phyloP scores from a whole-genome alignment of 2,329 filamentous ascomycete genomes.

The Balansia obtecta region DNA sequence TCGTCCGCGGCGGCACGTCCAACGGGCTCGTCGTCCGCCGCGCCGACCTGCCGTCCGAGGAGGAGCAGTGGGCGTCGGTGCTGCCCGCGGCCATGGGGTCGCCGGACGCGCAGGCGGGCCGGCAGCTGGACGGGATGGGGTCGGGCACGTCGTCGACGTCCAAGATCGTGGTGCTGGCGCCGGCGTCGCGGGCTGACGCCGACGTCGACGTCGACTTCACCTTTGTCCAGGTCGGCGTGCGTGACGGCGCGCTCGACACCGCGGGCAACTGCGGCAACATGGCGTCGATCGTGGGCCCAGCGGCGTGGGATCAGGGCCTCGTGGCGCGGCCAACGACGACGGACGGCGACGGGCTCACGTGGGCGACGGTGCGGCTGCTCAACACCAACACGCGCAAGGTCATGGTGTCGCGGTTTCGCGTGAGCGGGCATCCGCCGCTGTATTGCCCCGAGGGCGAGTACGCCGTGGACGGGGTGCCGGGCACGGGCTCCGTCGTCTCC shows the following conservation, averaged over 20 bases:
- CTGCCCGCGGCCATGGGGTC: slow-evolving; percentile 50
- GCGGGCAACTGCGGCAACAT: slow-evolving; percentile 70
- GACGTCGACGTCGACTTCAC: slow-evolving; percentile 56
- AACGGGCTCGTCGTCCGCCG: slow-evolving; percentile 44
- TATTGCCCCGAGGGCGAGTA: slow-evolving; percentile 35
- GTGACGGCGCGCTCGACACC: slow-evolving; percentile 47
- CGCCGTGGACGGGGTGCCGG: slow-evolving; percentile 51
- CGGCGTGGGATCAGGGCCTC: slow-evolving; percentile 21
- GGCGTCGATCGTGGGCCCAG: slow-evolving; percentile 51
- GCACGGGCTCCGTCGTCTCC: slow-evolving; percentile 41
- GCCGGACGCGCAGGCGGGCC: slow-evolving; percentile 47
- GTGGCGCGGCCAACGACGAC: slow-evolving; percentile 7
- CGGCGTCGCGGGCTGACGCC: slow-evolving; percentile 28
- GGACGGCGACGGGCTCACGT: slow-evolving; percentile 15
- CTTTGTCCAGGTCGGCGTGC: slow-evolving; percentile 56
- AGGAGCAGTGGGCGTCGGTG: slow-evolving; percentile 32
- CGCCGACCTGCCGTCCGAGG: slow-evolving; percentile 21
- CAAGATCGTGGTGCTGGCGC: slow-evolving; percentile 56
- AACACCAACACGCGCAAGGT: slow-evolving; percentile 63
- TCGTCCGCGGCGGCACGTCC: slow-evolving; percentile 53
- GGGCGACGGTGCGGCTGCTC: slow-evolving; percentile 43
- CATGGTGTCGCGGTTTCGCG: slow-evolving; percentile 43
- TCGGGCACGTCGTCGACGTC: slow-evolving; percentile 56
- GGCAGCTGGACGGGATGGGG: slow-evolving; percentile 62
- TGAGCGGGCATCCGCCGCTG: slow-evolving; percentile 24